Evolutionary conservation across 495 filamentous ascomycete genomes (phyloP), one percentile per base, ranked within the genome.

Genomic region (Cercophora samala): DNA sequence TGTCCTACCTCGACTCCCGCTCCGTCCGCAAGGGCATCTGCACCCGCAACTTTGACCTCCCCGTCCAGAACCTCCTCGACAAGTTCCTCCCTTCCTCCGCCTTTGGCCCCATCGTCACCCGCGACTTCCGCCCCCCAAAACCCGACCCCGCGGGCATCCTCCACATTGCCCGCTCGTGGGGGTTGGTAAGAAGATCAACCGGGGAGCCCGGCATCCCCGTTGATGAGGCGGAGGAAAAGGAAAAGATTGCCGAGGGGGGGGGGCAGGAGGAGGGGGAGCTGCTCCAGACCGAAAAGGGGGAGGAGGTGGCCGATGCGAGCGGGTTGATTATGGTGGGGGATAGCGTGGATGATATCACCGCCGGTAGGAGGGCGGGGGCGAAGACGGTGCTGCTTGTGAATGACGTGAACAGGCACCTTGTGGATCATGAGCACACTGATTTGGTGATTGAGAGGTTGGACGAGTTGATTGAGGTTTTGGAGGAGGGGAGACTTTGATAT

Each of bases 321-420:
- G 67, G 63, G 9, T 58, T 82, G 17, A 82, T 81, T 42, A 90
- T 84, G 88, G 87, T 93, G 15, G 94, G 94, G 6, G 94, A 99
- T 73, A 93, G 89, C 63, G 85, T 96, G 62, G 95, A 99, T 73
- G 95, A 99, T 75, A 93, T 99, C 86, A 92, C 90, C 22, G 91
- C 95, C 6, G 95, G 95, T 0, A 85, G 89, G 68, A 82, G 81
- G 56, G 95, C 95, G 11, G 94, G 94, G 4, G 91, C 93, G 9
- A 92, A 92, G 24, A 97, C 95, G 5, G 93, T 97, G 60, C 76
- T 99, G 74, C 83, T 99, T 54, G 82, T 89, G 15, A 96, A 95
- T 75, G 88, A 93, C 58, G 88, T 83, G 24, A 97, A 97, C 75
- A 78, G 74, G 58, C 86, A 91, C 69, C 75, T 97, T 58, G 86